A percentile compares a stretch with the other conserved stretches of the same genome.
Evolutionary conservation across 2,329 filamentous ascomycete genomes (phyloP).

Genomic region (Diaporthe vexans): DNA sequence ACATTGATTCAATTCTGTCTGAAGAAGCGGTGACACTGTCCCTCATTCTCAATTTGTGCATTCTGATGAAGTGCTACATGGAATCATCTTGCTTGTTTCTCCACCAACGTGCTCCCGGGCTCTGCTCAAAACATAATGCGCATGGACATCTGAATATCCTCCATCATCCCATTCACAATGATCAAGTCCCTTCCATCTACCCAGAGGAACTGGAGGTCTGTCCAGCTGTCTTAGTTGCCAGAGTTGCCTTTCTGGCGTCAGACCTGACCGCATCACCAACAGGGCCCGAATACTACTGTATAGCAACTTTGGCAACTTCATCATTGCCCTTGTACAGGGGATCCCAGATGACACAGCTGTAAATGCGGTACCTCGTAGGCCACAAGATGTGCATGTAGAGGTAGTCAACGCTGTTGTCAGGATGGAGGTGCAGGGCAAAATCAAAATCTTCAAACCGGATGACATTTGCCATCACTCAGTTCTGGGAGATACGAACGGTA

Average conservation of each 20-base stretch:
- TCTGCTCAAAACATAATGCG: no score
- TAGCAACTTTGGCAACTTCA: constrained; percentile 15
- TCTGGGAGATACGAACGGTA: no score
- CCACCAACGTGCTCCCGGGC: no score
- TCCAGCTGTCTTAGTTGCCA: background rate
- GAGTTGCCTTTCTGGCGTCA: background rate
- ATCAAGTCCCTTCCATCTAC: background rate
- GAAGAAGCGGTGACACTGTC: no score
- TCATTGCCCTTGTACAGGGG: constrained; percentile 16
- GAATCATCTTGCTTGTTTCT: no score
- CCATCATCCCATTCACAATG: background rate
- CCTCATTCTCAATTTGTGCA: no score
- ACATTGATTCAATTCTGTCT: no score
- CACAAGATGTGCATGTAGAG: constrained; percentile 28
- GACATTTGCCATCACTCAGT: no score
- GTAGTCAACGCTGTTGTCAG: constrained; percentile 30
- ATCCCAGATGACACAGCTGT: constrained; percentile 31
- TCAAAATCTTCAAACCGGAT: constrained; percentile 31
- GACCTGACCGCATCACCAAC: background rate
- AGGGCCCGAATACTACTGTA: constrained; percentile 6
- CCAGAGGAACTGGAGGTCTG: background rate
- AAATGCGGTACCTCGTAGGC: constrained; percentile 12
- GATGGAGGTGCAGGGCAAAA: constrained; percentile 22
- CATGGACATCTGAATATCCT: background rate
- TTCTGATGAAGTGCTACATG: no score